phyloP scores from a whole-genome alignment of 257 asterid species.

The Nicotiana obtusifolia region DNA sequence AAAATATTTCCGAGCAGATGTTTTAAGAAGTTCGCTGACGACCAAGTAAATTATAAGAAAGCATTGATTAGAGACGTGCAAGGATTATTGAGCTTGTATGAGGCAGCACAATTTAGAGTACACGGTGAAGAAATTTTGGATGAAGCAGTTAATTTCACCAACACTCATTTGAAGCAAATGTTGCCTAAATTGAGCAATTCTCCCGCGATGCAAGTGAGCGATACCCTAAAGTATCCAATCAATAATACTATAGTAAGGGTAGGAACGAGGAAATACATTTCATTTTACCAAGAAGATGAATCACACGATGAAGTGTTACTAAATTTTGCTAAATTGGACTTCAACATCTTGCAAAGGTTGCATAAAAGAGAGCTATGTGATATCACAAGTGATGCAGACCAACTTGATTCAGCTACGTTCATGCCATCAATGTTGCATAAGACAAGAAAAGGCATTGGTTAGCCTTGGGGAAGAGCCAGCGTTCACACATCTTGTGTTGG shows the following conservation, averaged over 20 bases:
- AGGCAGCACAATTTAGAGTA: constrained; percentile 22
- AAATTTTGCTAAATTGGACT: constrained; percentile 27
- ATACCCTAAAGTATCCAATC: constrained; percentile 19
- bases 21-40: constrained; percentile 19
- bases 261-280: constrained; percentile 15
- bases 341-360: constrained; percentile 21
- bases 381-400: too few relatives aligned
- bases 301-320: constrained; percentile 2
- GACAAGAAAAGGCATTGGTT: too few relatives aligned
- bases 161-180: constrained; percentile 12
- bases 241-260: constrained; percentile 18
- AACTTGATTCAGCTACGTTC: too few relatives aligned
- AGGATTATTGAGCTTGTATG: constrained; percentile 32
- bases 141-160: constrained; percentile 23
- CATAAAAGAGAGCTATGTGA: constrained; percentile 22
- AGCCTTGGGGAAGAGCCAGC: too few relatives aligned
- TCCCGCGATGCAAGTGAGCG: constrained; percentile 1
- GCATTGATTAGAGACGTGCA: neutral
- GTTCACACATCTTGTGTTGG: too few relatives aligned
- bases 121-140: constrained; percentile 7
- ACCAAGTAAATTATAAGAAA: constrained; percentile 14
- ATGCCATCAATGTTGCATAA: too few relatives aligned
- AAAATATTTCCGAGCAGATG: constrained; percentile 2
- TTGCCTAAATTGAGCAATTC: neutral
- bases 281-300: neutral